Percentiles rank a stretch among this genome's conserved stretches.
These are phyloP conservation scores for Neurospora africana DNA, from an alignment of 495 filamentous ascomycete species.

Conservation along the genomic window DNA sequence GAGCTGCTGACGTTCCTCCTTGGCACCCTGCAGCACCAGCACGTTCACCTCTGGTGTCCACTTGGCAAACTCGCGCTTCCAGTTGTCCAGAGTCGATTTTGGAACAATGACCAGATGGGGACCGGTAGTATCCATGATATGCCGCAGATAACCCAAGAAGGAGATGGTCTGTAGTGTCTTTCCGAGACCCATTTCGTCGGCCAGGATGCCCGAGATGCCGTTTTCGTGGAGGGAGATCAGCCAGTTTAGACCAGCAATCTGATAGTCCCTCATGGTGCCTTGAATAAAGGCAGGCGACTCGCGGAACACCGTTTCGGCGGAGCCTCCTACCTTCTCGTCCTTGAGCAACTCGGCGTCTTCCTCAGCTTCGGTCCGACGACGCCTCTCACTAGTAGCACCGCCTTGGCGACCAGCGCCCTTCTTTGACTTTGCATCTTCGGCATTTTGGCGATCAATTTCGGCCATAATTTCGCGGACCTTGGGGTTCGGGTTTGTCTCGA, in stretches of 20 bases:
- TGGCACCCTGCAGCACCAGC: conserved; percentile 86
- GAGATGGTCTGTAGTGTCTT: conserved; percentile 84
- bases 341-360: conserved; percentile 92
- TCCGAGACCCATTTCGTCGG: conserved; percentile 94
- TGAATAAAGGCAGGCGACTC: conserved; percentile 85
- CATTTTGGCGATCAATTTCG: conserved; percentile 88
- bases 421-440: conserved; percentile 58
- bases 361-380: conserved; percentile 88
- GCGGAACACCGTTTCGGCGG: conserved; percentile 79
- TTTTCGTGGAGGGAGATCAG: conserved; percentile 98
- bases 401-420: conserved; percentile 68
- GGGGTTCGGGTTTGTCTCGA: conserved; percentile 91
- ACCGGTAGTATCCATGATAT: conserved; percentile 74
- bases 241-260: conserved; percentile 92
- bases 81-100: conserved; percentile 97
- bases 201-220: conserved; percentile 93
- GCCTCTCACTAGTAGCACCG: conserved; percentile 70
- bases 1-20: conserved; percentile 80
- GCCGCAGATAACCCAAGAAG: conserved; percentile 92
- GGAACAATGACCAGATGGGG: conserved; percentile 93
- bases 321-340: conserved; percentile 79
- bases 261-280: conserved; percentile 91
- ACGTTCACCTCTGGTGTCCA: conserved; percentile 97
- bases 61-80: conserved; percentile 83
- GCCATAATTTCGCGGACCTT: conserved; percentile 82